Evolutionary conservation across 1,284 basidiomycete genomes (phyloP).

Genomic region (Mycosarcoma mackinlayi): DNA sequence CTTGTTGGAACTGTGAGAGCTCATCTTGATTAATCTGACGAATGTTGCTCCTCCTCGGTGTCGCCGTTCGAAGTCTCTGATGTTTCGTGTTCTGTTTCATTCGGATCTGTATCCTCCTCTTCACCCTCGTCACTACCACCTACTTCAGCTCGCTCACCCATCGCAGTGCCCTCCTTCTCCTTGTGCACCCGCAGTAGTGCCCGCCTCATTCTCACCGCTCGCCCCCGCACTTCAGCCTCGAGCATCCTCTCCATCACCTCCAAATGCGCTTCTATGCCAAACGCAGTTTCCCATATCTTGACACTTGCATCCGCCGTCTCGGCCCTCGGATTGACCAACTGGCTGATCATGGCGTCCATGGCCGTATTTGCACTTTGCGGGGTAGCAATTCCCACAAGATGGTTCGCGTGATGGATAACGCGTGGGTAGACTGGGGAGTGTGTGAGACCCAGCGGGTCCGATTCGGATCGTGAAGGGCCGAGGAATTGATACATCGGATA

Average conservation of each 20-base stretch:
- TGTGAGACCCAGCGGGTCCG: conserved; percentile 25
- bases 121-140: neutral
- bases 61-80: neutral
- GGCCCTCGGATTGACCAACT: conserved; percentile 2
- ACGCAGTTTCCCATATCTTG: conserved; percentile 19
- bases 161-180: conserved; percentile 1
- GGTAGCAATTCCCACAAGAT: conserved; percentile 28
- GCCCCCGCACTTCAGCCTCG: conserved; percentile 6
- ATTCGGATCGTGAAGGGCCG: neutral
- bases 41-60: conserved; percentile 1
- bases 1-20: neutral
- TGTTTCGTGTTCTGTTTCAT: neutral
- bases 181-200: neutral
- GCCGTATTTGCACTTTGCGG: conserved; percentile 12
- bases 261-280: conserved; percentile 35
- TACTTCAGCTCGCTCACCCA: neutral
- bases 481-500: conserved; percentile 34
- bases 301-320: conserved; percentile 5
- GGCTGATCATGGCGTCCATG: conserved; percentile 15
- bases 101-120: neutral
- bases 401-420: conserved; percentile 34
- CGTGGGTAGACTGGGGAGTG: conserved; percentile 29
- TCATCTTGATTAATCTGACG: neutral
- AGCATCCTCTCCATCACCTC: conserved; percentile 36
- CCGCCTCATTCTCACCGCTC: conserved; percentile 14